Evolutionary conservation across 306 rosid genomes (phyloP).

Genomic region (Vigna radiata): DNA sequence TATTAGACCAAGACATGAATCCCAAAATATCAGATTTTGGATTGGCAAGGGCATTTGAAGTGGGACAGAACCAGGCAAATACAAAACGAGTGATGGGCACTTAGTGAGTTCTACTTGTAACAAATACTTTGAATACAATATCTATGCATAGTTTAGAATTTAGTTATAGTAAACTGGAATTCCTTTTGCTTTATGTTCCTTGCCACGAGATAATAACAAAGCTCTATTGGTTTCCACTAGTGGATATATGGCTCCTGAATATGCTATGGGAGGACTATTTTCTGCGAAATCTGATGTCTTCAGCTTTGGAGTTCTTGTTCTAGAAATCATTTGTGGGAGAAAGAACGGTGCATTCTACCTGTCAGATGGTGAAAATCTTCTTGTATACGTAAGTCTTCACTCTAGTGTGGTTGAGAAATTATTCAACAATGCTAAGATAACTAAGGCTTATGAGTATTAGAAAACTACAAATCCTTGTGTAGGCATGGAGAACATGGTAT

Average conservation of each 20-base stretch:
- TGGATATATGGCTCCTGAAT: conserved; percentile 62
- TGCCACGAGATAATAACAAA: not conserved
- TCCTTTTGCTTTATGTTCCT: not conserved
- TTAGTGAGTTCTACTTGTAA: not conserved
- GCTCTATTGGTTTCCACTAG: conserved; percentile 31
- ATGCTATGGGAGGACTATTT: conserved; percentile 44
- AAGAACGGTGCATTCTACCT: conserved; percentile 34
- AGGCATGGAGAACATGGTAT: conserved; percentile 62
- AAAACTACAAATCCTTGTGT: conserved; percentile 5
- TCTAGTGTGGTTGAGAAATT: not conserved
- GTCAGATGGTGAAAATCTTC: conserved; percentile 5
- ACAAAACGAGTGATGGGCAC: not conserved
- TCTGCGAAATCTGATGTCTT: not conserved
- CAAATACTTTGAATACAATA: not conserved
- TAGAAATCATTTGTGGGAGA: conserved; percentile 49
- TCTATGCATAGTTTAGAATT: not conserved
- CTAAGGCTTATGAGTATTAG: not conserved
- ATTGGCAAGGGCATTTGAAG: not conserved
- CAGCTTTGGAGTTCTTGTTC: conserved; percentile 45
- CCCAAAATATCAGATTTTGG: conserved; percentile 4
- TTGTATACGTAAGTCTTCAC: conserved; percentile 35
- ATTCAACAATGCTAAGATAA: not conserved
- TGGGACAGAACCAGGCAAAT: not conserved
- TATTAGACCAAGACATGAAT: not conserved
- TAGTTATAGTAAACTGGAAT: not conserved